A percentile compares a stretch with the other conserved stretches of the same genome.
Evolutionary conservation across 257 asterid species (phyloP).

Genomic region (Apocynum venetum): DNA sequence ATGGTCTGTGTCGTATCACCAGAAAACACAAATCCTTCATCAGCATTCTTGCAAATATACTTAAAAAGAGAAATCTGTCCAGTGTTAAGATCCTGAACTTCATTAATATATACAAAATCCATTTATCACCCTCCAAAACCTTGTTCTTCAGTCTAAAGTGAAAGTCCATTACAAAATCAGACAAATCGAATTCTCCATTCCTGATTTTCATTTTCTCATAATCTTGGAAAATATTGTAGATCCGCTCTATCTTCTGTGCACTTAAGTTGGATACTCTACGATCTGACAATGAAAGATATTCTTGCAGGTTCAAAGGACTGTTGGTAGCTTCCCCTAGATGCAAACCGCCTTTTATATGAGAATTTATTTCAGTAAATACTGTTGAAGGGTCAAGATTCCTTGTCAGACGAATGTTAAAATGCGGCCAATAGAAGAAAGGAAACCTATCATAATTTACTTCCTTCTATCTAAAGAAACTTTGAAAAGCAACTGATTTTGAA

Average conservation of each 20-base stretch:
- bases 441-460: constrained; percentile 62
- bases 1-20: constrained; percentile 76
- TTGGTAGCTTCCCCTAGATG: constrained; percentile 17
- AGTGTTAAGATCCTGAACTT: constrained; percentile 68
- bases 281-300: too few species aligned
- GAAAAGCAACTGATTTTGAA: constrained; percentile 36
- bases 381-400: constrained; percentile 48
- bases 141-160: too few species aligned
- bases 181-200: too few species aligned
- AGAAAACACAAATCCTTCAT: constrained; percentile 55
- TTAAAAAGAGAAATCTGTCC: constrained; percentile 53
- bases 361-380: constrained; percentile 56
- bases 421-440: constrained; percentile 49
- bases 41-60: constrained; percentile 46
- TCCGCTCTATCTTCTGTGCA: too few species aligned
- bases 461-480: constrained; percentile 36
- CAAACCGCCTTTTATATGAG: constrained; percentile 59
- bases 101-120: constrained; percentile 41
- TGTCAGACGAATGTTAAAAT: constrained; percentile 35
- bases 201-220: too few species aligned
- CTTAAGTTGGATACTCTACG: too few species aligned
- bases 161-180: too few species aligned
- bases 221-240: too few species aligned
- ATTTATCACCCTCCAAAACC: too few species aligned
- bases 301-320: too few species aligned